Percentiles rank a stretch among this genome's conserved stretches.
Conservation (phyloP, 352 stramenopile genomes). For the Poterioochromonas sp. region DNA sequence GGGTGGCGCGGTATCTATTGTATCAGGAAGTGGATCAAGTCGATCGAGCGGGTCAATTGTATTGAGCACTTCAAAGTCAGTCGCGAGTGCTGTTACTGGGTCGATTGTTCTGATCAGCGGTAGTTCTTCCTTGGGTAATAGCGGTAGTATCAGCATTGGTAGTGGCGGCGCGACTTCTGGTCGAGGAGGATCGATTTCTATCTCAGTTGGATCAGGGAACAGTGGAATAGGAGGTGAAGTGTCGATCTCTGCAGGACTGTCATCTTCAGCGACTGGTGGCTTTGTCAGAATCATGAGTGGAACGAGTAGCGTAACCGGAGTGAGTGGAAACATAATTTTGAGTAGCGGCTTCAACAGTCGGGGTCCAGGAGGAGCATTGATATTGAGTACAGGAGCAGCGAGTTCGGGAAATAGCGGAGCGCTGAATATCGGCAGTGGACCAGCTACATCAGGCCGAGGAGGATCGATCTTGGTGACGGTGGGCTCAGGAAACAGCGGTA, state of each 20-base stretch:
- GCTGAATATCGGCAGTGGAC: slow-evolving; percentile 47
- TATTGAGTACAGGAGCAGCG: slow-evolving; percentile 40
- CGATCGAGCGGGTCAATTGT: not conserved
- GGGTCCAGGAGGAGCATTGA: slow-evolving; percentile 39
- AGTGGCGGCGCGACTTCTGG: slow-evolving; percentile 53
- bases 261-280: slow-evolving; percentile 62
- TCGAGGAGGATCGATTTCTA: slow-evolving; percentile 60
- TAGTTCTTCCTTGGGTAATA: slow-evolving; percentile 55
- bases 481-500: slow-evolving; percentile 50
- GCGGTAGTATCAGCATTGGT: slow-evolving; percentile 58
- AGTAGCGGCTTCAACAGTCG: slow-evolving; percentile 38
- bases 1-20: slow-evolving; percentile 52
- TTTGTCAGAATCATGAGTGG: slow-evolving; percentile 65
- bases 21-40: slow-evolving; percentile 41
- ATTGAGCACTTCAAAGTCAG: not conserved
- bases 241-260: slow-evolving; percentile 60
- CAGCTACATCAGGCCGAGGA: slow-evolving; percentile 42
- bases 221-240: slow-evolving; percentile 68
- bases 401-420: slow-evolving; percentile 41
- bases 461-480: slow-evolving; percentile 49
- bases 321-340: slow-evolving; percentile 35
- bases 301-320: slow-evolving; percentile 57
- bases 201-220: slow-evolving; percentile 64
- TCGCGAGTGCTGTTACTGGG: too few species aligned
- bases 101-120: slow-evolving; percentile 54